Evolutionary conservation across 306 rosid genomes (phyloP).

Genomic region (Elaeagnus macrophylla): DNA sequence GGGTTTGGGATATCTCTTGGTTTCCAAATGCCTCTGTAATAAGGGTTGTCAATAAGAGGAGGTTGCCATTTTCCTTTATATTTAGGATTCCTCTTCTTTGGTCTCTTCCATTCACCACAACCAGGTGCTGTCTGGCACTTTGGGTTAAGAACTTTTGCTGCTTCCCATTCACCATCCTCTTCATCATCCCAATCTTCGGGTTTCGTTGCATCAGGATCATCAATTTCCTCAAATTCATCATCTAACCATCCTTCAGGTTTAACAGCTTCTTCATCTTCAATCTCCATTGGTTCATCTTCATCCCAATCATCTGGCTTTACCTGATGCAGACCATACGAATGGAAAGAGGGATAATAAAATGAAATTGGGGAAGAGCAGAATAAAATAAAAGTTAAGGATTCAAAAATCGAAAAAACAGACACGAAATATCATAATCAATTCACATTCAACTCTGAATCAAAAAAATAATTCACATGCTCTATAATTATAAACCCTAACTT

Average conservation of each 20-base stretch:
- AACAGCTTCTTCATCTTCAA: slow-evolving; percentile 78
- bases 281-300: slow-evolving; percentile 90
- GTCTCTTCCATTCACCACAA: slow-evolving; percentile 94
- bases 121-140: slow-evolving; percentile 73
- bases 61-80: slow-evolving; percentile 96
- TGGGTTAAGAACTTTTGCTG: slow-evolving; percentile 69
- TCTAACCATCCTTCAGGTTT: slow-evolving; percentile 98
- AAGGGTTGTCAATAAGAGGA: slow-evolving; percentile 72
- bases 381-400: no score
- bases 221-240: slow-evolving; percentile 88
- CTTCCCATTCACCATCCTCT: slow-evolving; percentile 92
- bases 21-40: slow-evolving; percentile 90
- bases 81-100: slow-evolving; percentile 81
- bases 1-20: slow-evolving; percentile 82
- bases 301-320: slow-evolving; percentile 99
- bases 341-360: no score
- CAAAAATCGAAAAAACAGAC: no score
- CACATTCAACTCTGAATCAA: no score
- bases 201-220: slow-evolving; percentile 82
- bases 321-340: no score
- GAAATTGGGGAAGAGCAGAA: no score
- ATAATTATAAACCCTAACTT: no score
- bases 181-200: slow-evolving; percentile 97
- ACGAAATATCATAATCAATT: no score
- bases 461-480: no score